Evolutionary conservation across 1,139 yeast species (phyloP).

Genomic region (Geotrichum restrictum): DNA sequence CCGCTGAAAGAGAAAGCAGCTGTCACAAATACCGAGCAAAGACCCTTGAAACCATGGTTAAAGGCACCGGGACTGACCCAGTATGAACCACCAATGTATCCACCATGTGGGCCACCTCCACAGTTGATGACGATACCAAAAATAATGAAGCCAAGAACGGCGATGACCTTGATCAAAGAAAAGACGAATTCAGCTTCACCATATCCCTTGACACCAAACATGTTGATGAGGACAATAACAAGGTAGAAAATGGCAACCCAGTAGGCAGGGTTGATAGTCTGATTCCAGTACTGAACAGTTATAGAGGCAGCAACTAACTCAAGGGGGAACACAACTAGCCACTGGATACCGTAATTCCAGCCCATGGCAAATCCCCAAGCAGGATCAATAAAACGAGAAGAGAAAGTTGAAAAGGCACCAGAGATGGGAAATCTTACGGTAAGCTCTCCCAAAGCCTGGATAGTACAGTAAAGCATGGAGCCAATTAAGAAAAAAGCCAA

Average conservation of each 20-base stretch:
- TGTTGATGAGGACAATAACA: constrained; percentile 53
- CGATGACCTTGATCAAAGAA: constrained; percentile 55
- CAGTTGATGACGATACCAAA: constrained; percentile 54
- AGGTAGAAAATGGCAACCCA: constrained; percentile 63
- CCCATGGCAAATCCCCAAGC: constrained; percentile 76
- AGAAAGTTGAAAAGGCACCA: constrained; percentile 57
- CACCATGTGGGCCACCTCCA: constrained; percentile 65
- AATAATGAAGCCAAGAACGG: constrained; percentile 61
- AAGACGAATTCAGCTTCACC: constrained; percentile 71
- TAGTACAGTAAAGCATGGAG: constrained; percentile 49
- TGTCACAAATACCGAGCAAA: constrained; percentile 69
- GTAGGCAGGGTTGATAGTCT: constrained; percentile 56
- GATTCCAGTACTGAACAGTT: constrained; percentile 62
- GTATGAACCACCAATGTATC: constrained; percentile 57
- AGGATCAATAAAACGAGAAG: constrained; percentile 57
- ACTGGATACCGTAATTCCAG: constrained; percentile 74
- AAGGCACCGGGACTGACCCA: constrained; percentile 67
- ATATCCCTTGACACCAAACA: constrained; percentile 68
- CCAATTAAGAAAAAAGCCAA: constrained; percentile 49
- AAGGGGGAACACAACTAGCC: constrained; percentile 70
- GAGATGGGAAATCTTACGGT: constrained; percentile 59
- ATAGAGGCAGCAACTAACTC: constrained; percentile 75
- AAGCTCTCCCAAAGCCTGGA: constrained; percentile 59
- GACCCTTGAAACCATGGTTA: constrained; percentile 69
- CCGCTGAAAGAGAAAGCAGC: constrained; percentile 88